phyloP scores from a whole-genome alignment of 257 asterid species.

The Solanum arcanum region DNA sequence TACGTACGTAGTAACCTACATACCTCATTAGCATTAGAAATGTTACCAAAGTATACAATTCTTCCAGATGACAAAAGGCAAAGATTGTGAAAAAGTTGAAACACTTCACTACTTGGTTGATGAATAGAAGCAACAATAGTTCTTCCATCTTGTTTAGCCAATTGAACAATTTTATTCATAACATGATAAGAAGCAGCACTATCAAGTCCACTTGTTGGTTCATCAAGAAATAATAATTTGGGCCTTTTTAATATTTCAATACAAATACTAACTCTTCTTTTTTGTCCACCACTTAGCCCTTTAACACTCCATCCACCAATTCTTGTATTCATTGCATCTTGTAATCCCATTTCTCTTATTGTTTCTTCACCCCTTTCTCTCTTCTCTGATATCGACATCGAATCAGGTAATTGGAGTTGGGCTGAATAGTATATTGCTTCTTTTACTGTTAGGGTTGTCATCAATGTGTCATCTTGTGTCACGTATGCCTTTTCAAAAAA shows the following conservation, averaged over 20 bases:
- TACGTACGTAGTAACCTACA: neutral
- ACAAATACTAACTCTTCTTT: constrained; percentile 52
- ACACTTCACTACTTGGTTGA: constrained; percentile 48
- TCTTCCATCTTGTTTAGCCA: constrained; percentile 18
- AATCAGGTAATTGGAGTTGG: constrained; percentile 39
- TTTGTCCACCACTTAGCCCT: constrained; percentile 61
- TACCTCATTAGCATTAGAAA: constrained; percentile 33
- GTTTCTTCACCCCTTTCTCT: constrained; percentile 31
- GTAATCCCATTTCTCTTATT: constrained; percentile 47
- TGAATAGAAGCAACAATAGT: constrained; percentile 43
- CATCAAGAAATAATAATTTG: constrained; percentile 41
- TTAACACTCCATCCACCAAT: constrained; percentile 61
- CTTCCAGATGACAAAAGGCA: constrained; percentile 43
- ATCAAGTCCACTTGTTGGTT: constrained; percentile 53
- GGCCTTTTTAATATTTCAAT: constrained; percentile 51
- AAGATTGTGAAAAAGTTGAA: constrained; percentile 45
- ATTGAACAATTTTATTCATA: constrained; percentile 28
- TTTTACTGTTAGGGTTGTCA: constrained; percentile 44
- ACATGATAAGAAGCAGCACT: constrained; percentile 54
- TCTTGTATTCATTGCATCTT: constrained; percentile 35
- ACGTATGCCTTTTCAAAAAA: constrained; percentile 36
- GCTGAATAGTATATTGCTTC: constrained; percentile 56
- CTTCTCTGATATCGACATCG: constrained; percentile 33
- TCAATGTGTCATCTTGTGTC: constrained; percentile 47
- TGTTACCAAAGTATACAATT: constrained; percentile 41